phyloP scores from a whole-genome alignment of 2,329 filamentous ascomycete genomes.

The Arthrobotrys iridis region DNA sequence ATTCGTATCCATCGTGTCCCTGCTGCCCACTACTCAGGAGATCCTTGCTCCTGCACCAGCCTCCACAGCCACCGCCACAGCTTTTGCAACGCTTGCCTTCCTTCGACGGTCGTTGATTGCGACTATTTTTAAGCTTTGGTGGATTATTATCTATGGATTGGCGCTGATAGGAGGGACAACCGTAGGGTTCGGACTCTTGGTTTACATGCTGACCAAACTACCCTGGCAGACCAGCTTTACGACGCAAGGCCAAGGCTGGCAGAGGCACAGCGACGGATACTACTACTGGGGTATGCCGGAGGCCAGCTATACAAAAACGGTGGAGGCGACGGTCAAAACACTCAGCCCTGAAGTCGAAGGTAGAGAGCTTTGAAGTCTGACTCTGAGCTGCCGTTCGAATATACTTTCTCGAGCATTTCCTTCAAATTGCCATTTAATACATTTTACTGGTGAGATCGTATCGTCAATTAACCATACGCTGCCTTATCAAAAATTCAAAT shows the following conservation, averaged over 20 bases:
- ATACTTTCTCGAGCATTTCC: too few relatives aligned
- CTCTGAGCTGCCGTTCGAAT: not conserved
- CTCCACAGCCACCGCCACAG: constrained; percentile 39
- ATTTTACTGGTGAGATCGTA: too few relatives aligned
- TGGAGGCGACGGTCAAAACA: constrained; percentile 32
- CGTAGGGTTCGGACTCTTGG: constrained; percentile 11
- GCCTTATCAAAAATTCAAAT: too few relatives aligned
- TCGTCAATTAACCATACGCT: too few relatives aligned
- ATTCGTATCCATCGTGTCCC: constrained; percentile 25
- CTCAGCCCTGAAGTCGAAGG: constrained; percentile 30
- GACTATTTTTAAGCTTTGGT: constrained; percentile 23
- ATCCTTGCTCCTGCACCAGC: constrained; percentile 41
- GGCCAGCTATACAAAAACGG: constrained; percentile 25
- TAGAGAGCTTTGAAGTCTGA: constrained; percentile 18
- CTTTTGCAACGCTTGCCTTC: constrained; percentile 40
- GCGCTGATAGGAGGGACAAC: constrained; percentile 34
- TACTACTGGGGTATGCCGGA: constrained; percentile 46
- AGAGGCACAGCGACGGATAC: constrained; percentile 34
- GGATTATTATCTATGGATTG: constrained; percentile 32
- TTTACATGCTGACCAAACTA: constrained; percentile 28
- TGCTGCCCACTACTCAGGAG: constrained; percentile 36
- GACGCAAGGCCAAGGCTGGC: constrained; percentile 23
- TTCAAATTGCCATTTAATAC: too few relatives aligned
- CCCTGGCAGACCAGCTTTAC: constrained; percentile 35
- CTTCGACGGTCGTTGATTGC: constrained; percentile 18